Conservation (phyloP, 2,329 filamentous ascomycete genomes). For the Penicillium sp. region DNA sequence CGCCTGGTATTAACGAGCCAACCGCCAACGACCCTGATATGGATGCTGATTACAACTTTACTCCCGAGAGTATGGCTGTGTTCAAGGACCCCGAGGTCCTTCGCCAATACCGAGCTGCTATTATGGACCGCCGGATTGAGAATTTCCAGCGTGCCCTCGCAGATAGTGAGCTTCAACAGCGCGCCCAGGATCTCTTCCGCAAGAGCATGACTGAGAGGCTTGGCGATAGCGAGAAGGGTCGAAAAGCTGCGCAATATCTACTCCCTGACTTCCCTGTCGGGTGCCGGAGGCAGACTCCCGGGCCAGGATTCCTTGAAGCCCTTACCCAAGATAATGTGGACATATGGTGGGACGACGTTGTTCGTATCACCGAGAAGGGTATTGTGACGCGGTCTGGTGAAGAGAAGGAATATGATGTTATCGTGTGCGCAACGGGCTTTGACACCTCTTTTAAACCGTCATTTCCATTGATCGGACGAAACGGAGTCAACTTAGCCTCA, state of each 20-base stretch:
- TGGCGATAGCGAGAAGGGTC: not conserved
- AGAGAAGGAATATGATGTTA: slow-evolving; percentile 29
- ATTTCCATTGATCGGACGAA: slow-evolving; percentile 30
- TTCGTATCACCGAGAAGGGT: slow-evolving; percentile 35
- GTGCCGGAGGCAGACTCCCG: slow-evolving; percentile 56
- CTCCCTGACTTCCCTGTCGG: slow-evolving; percentile 38
- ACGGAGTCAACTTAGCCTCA: slow-evolving; percentile 30
- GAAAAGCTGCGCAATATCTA: slow-evolving; percentile 4
- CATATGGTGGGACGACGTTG: slow-evolving; percentile 37
- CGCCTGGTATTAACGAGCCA: not conserved
- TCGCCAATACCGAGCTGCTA: not conserved
- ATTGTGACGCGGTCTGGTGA: slow-evolving; percentile 25
- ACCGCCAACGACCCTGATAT: slow-evolving; percentile 3
- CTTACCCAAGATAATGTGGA: slow-evolving; percentile 45
- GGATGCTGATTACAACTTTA: slow-evolving; percentile 1
- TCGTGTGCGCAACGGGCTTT: slow-evolving; percentile 41
- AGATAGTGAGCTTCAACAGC: not conserved
- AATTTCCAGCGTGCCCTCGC: not conserved
- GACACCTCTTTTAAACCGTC: slow-evolving; percentile 32
- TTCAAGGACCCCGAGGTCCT: not conserved
- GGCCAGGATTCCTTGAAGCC: slow-evolving; percentile 57
- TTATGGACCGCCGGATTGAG: slow-evolving; percentile 1
- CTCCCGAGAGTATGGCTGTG: not conserved
- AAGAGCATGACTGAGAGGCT: slow-evolving; percentile 8
- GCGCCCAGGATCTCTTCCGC: slow-evolving; percentile 1